phyloP scores from a whole-genome alignment of 2,329 filamentous ascomycete species.

The Huntiella omanensis region DNA sequence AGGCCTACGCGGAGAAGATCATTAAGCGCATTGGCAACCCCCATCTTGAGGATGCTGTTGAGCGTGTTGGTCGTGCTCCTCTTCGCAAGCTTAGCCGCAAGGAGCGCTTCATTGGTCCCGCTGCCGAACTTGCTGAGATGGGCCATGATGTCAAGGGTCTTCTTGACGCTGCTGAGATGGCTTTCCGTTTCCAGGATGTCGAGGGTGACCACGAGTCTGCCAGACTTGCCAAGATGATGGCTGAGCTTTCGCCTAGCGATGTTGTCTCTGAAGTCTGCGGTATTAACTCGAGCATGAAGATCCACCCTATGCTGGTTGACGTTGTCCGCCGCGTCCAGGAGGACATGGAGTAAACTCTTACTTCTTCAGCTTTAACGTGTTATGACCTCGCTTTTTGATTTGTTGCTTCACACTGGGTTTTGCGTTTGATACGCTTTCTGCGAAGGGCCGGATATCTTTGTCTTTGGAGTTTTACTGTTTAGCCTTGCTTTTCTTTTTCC shows the following conservation, averaged over 20 bases:
- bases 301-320: constrained; percentile 57
- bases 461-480: background rate
- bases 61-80: constrained; percentile 87
- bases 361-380: background rate
- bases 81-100: constrained; percentile 85
- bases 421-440: constrained; percentile 5
- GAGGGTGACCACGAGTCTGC: constrained; percentile 77
- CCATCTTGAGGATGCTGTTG: constrained; percentile 76
- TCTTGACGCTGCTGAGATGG: constrained; percentile 72
- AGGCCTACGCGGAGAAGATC: constrained; percentile 80
- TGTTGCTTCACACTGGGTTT: constrained; percentile 2
- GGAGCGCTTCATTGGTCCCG: constrained; percentile 89
- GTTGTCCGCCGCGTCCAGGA: constrained; percentile 71
- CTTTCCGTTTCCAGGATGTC: constrained; percentile 88
- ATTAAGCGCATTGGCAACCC: constrained; percentile 86
- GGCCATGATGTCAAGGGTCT: constrained; percentile 55
- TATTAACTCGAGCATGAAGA: constrained; percentile 54
- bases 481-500: background rate
- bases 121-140: constrained; percentile 69
- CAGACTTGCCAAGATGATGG: constrained; percentile 73
- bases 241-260: constrained; percentile 49
- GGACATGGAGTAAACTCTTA: constrained; percentile 19
- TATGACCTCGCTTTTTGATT: constrained; percentile 7
- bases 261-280: constrained; percentile 70
- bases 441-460: constrained; percentile 1